Evolutionary conservation across 164 flowering plant genomes (phyloP).

Genomic region (Saururus chinensis): DNA sequence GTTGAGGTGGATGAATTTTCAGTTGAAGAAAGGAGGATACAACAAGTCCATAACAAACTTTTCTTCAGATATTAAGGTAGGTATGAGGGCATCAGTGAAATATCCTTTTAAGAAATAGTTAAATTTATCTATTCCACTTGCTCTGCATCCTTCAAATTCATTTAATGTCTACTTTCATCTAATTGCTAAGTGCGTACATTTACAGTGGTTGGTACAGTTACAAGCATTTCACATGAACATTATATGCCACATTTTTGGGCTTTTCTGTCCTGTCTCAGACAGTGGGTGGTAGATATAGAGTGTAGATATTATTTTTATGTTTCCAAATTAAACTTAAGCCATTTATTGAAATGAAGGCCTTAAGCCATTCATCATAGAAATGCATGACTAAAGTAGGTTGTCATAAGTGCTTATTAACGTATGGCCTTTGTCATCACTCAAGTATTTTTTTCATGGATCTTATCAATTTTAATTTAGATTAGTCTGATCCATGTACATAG

Average conservation of each 20-base stretch:
- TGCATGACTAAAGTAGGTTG: not conserved
- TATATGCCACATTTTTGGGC: not conserved
- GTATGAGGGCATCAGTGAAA: not conserved
- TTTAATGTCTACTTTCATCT: too few relatives aligned
- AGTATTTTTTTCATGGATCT: too few relatives aligned
- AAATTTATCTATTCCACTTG: too few relatives aligned
- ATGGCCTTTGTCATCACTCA: not conserved
- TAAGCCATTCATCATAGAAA: not conserved
- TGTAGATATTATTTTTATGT: not conserved
- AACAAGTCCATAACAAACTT: conserved; percentile 54
- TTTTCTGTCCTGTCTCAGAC: not conserved
- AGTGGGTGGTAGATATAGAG: not conserved
- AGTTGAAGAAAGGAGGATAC: conserved; percentile 55
- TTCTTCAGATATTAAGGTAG: conserved; percentile 84
- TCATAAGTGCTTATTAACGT: not conserved
- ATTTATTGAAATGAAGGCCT: too few relatives aligned
- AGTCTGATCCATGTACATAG: too few relatives aligned
- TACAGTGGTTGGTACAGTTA: too few relatives aligned
- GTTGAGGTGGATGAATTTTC: conserved; percentile 83
- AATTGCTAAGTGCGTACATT: not conserved
- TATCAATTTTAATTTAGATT: too few relatives aligned
- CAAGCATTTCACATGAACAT: conserved; percentile 1
- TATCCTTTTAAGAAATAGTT: too few relatives aligned
- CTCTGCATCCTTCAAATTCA: too few relatives aligned
- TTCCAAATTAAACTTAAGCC: too few relatives aligned